Conservation (phyloP, 1,139 yeast genomes). For the Saccharomyces hybrid region DNA sequence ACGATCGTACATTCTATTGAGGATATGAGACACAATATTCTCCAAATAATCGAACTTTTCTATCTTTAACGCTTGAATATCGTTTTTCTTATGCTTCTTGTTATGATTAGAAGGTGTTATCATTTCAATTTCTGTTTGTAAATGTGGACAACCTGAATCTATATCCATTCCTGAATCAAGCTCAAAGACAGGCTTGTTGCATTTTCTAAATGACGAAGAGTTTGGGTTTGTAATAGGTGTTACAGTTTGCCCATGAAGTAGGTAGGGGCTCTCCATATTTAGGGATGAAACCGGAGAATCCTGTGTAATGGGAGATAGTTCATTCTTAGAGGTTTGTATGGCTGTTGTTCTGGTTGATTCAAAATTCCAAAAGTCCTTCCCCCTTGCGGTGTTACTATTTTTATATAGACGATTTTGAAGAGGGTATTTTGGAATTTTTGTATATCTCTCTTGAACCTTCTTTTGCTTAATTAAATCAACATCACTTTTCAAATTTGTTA, state of each 20-base stretch:
- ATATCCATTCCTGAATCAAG: conserved; percentile 21
- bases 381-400: conserved; percentile 3
- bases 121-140: conserved; percentile 7
- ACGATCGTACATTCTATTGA: conserved; percentile 41
- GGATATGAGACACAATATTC: conserved; percentile 35
- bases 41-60: conserved; percentile 32
- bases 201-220: conserved; percentile 17
- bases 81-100: neutral
- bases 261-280: conserved; percentile 11
- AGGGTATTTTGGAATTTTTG: conserved; percentile 29
- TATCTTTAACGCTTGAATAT: conserved; percentile 2
- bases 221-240: conserved; percentile 23
- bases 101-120: neutral
- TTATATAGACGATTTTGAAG: conserved; percentile 28
- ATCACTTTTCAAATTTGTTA: conserved; percentile 21
- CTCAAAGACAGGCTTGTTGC: conserved; percentile 12
- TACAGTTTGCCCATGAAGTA: conserved; percentile 10
- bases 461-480: conserved; percentile 28
- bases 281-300: conserved; percentile 13
- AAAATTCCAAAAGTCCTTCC: conserved; percentile 22
- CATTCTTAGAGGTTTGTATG: neutral
- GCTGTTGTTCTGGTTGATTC: conserved; percentile 1
- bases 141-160: conserved; percentile 12
- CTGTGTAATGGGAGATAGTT: neutral
- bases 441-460: conserved; percentile 16